These are phyloP conservation scores for Mycena galopus DNA, from an alignment of 768 basidiomycete genomes.

Conservation along the genomic window DNA sequence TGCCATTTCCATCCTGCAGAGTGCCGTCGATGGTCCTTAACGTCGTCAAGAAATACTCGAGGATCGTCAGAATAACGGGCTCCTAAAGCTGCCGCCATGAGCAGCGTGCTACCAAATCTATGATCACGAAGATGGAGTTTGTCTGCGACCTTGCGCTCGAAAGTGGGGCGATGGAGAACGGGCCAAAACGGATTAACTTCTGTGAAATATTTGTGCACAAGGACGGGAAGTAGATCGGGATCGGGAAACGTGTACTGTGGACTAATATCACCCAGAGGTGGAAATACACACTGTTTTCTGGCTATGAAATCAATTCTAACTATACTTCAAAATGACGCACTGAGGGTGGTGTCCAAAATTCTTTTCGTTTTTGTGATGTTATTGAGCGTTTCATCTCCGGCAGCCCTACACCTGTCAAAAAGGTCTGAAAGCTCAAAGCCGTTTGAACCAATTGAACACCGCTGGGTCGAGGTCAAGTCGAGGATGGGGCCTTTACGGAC, in stretches of 20 bases:
- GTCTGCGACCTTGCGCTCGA: slow-evolving; percentile 63
- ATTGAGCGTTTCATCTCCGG: slow-evolving; percentile 25
- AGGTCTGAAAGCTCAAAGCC: slow-evolving; percentile 65
- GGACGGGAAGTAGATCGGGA: slow-evolving; percentile 60
- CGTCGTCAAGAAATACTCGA: slow-evolving; percentile 61
- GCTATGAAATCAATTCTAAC: background rate
- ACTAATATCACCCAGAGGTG: slow-evolving; percentile 31
- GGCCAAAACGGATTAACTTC: slow-evolving; percentile 68
- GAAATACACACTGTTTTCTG: slow-evolving; percentile 13
- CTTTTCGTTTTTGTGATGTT: slow-evolving; percentile 50
- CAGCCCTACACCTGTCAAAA: slow-evolving; percentile 2
- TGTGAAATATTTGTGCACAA: slow-evolving; percentile 72
- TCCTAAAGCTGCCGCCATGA: slow-evolving; percentile 63
- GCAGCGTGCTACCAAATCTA: slow-evolving; percentile 55
- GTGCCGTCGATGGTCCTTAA: slow-evolving; percentile 40
- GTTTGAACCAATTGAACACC: slow-evolving; percentile 64
- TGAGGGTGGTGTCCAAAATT: slow-evolving; percentile 63
- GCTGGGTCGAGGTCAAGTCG: slow-evolving; percentile 43
- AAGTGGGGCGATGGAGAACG: slow-evolving; percentile 80
- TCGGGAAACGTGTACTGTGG: slow-evolving; percentile 62
- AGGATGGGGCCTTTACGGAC: background rate
- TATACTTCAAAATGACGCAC: slow-evolving; percentile 45
- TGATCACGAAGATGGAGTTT: slow-evolving; percentile 65
- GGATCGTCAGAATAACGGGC: slow-evolving; percentile 72
- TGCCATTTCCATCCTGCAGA: slow-evolving; percentile 76